Base-by-base conservation (phyloP, 2,329 filamentous ascomycete genomes). In the Epichloe scottii region DNA sequence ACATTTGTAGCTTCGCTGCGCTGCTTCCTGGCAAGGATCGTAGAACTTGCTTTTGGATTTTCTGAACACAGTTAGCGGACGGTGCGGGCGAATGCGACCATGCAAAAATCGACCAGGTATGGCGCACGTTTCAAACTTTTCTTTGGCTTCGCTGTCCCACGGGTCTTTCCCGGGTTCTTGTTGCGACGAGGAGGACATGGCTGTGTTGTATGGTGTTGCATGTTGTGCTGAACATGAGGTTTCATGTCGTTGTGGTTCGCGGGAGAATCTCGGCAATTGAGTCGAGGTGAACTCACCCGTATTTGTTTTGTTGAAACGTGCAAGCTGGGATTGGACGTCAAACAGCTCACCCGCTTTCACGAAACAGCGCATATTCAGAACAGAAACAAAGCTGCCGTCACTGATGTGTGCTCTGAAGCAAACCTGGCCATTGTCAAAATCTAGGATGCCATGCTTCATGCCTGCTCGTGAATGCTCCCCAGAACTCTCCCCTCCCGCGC, bases 21-120 rank as follows among this genome's bases (percentile, higher is more conserved):
- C 91, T 5, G 89, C 89, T 61, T 95, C 91, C 66, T 97, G 91
- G 68, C 93, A 98, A 2, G 93, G 93, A 62, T 98, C 93, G 66
- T 87, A 89, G 71, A 85, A 97, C 66, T 96, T 84, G 74, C 89
- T 95, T 62, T 84, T 81, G 51, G 76, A 78, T 75, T 97, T 97
- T 59, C 91, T 95, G 61, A 23, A 39, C 5, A 12, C 15, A 17
- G 21, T 46, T 42, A 46, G 49, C 35, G 8, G 35, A 10, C 8
- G 8, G 30, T 43, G n/a, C 44, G 48, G 45, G 33, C 44, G 23
- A n/a, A 19, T 40, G 21, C n/a, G 37, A 14, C 19, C 19, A 4
- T 8, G 11, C 15, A 4, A 17, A n/a, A 23, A 37, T 43, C 21
- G 21, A 35, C 39, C 39, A 14, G 14, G 26, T 33, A 15, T 40